phyloP scores from a whole-genome alignment of 345 rosid genomes.

The Syzygium grande region DNA sequence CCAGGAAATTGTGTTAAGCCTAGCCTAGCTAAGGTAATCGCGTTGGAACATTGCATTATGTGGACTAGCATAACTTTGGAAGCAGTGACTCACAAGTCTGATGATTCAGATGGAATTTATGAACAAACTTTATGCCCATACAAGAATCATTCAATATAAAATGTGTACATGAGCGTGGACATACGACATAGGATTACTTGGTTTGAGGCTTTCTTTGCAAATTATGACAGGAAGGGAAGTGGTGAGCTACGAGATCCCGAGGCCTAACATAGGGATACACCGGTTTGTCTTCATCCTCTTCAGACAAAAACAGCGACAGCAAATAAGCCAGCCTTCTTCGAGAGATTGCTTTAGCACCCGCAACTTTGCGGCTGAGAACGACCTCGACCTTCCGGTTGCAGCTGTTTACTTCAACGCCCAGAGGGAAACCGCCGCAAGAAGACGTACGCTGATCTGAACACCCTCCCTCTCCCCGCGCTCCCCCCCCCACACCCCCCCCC shows the following conservation, averaged over 20 bases:
- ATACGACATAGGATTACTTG: neutral
- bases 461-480: neutral
- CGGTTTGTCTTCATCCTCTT: conserved; percentile 19
- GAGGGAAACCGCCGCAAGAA: conserved; percentile 25
- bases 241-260: conserved; percentile 19
- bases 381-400: conserved; percentile 19
- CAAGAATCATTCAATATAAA: neutral
- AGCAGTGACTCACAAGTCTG: neutral
- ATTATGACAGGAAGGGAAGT: conserved; percentile 10
- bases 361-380: conserved; percentile 9
- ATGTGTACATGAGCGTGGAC: neutral
- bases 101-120: neutral
- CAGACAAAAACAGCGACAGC: conserved; percentile 15
- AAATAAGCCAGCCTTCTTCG: neutral
- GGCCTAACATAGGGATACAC: conserved; percentile 23
- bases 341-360: conserved; percentile 15
- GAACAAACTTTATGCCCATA: neutral
- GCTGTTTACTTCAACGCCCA: conserved; percentile 27
- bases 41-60: neutral
- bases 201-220: neutral
- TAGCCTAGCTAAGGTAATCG: neutral
- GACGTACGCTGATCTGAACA: conserved; percentile 7
- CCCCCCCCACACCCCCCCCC: neutral
- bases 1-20: neutral
- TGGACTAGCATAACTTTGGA: neutral